Evolutionary conservation across 768 basidiomycete genomes (phyloP).

Genomic region (Tephrocybe sp.): DNA sequence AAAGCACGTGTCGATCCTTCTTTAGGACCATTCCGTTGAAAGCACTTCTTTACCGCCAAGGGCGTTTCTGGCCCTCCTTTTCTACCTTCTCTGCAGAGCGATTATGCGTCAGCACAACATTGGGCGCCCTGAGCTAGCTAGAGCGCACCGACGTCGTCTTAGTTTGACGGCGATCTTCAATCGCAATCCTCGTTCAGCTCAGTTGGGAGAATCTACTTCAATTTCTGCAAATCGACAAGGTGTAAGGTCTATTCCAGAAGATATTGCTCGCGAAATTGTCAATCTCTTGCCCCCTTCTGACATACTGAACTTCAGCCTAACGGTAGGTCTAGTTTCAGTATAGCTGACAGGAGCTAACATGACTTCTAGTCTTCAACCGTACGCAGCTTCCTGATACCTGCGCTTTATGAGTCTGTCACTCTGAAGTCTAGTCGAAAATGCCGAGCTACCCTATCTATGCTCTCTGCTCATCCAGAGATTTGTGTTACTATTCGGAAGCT

Average conservation of each 20-base stretch:
- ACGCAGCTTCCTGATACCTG: conserved; percentile 33
- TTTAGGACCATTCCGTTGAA: not conserved
- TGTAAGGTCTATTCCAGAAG: conserved; percentile 35
- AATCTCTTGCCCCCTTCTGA: conserved; percentile 34
- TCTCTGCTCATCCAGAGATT: conserved; percentile 33
- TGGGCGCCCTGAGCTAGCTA: conserved; percentile 10
- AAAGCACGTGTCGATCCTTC: not conserved
- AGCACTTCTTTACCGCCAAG: not conserved
- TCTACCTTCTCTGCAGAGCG: not conserved
- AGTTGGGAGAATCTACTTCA: conserved; percentile 25
- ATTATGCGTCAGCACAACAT: conserved; percentile 9
- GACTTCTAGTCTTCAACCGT: conserved; percentile 28
- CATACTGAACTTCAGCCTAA: conserved; percentile 40
- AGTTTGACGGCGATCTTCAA: conserved; percentile 34
- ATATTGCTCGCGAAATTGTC: conserved; percentile 40
- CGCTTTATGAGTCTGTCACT: conserved; percentile 43
- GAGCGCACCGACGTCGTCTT: conserved; percentile 18
- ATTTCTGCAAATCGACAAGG: conserved; percentile 20
- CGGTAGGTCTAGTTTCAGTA: conserved; percentile 28
- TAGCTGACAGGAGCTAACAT: conserved; percentile 2
- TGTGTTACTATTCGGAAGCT: conserved; percentile 41
- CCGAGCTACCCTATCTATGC: conserved; percentile 34
- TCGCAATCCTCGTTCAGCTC: conserved; percentile 30
- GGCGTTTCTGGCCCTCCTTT: not conserved
- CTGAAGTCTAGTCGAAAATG: conserved; percentile 44